Base-by-base conservation (phyloP, 306 rosid species). In the Ochetophila trinervis region DNA sequence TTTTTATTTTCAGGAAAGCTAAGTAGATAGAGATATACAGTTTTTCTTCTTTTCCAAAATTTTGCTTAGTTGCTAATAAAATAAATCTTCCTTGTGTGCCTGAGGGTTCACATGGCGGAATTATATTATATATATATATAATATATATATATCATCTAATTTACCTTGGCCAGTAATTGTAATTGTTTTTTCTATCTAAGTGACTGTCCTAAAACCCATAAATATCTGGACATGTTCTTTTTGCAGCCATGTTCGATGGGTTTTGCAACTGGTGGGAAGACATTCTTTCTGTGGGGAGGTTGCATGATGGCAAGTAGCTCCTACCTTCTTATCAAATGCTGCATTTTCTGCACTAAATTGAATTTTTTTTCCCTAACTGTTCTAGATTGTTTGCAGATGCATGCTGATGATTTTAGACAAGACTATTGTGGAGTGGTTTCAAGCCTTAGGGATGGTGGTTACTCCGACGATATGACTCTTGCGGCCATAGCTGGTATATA, bases 241-340 rank as follows among this genome's bases (percentile, higher is more conserved):
- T 52, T 58, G 67, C 89, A 94, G 99, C 99, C 99, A 69, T 94
- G 99, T 80, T 94, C 99, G 44, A 90, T 94, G 97, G 97, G 99
- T 52, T 94, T 94, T 80, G 99, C 99, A 66, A 94, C 99, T 62
- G 99, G 99, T 71, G 99, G 99, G 67, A 87, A 76, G 82, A 94
- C 99, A 60, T 94, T 94, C 79, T 94, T 94, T 78, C 82, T 94
- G 18, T 94, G 99, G 99, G 99, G 99, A 86, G 99, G 99, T 58
- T 94, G 99, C 95, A 94, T 94, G 99, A 94, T 94, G 99, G 99
- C 75, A 82, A 86, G 90, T 88, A 75, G 56, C 73, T 76, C 60
- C 78, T 45, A 32, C 66, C 63, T 16, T 65, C 36, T 71, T 62
- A 48, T 47, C 51, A 8, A 42, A 57, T 67, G 44, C 34, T 64